Conservation (phyloP, 495 filamentous ascomycete genomes). For the Melanomma pulvis-pyrius region DNA sequence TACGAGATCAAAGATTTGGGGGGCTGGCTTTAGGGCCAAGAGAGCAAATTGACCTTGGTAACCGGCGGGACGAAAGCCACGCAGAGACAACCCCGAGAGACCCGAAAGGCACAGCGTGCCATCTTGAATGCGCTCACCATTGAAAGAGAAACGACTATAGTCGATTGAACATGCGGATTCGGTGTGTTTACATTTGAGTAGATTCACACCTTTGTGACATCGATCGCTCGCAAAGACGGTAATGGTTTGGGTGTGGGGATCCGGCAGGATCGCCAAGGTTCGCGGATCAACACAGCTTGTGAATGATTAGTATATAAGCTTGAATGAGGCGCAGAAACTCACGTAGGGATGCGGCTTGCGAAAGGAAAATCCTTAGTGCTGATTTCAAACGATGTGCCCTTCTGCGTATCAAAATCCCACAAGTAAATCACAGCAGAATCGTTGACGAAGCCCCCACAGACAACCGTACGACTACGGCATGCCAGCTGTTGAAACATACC, state of each 20-base stretch:
- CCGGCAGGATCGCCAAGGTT: not conserved
- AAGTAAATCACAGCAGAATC: not conserved
- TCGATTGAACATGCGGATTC: not conserved
- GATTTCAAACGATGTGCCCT: constrained; percentile 1
- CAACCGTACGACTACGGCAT: constrained; percentile 21
- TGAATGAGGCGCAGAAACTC: too few species aligned
- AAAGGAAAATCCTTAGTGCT: not conserved
- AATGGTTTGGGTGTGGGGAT: not conserved
- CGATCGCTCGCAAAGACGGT: not conserved
- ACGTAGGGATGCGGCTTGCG: not conserved
- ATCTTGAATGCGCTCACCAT: not conserved
- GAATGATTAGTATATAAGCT: not conserved
- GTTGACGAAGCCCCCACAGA: constrained; percentile 14
- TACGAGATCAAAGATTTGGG: not conserved
- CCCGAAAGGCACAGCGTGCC: not conserved
- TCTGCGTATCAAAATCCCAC: constrained; percentile 21
- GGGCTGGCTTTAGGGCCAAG: not conserved
- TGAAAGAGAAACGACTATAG: not conserved
- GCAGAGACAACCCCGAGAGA: not conserved
- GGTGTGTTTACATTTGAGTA: not conserved
- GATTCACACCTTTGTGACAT: not conserved
- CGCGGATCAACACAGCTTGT: not conserved
- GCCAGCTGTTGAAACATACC: not conserved
- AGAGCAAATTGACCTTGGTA: not conserved
- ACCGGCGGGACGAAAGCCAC: not conserved